Base-by-base conservation (phyloP, 116 monocot species). In the Zostera marina region DNA sequence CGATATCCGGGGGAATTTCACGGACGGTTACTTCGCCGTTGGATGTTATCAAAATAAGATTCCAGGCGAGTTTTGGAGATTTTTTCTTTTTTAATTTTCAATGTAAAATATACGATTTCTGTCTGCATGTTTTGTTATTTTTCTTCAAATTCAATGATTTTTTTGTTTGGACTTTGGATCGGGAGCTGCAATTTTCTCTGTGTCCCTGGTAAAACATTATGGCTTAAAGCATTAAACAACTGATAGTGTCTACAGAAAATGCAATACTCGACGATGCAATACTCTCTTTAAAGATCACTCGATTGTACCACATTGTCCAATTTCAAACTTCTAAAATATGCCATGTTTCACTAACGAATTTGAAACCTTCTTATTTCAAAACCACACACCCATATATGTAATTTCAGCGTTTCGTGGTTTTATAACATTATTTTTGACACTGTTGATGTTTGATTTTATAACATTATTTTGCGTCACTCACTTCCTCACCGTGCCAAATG, bases 11-110 rank as follows among this genome's bases (percentile, higher is more conserved):
- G 16, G 85, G 77, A 53, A 78, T 96, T 56, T 82, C 89, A 16
- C 72, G 96, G 20, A 85, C 72, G 19, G 80, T 96, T 16, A 96
- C 96, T 2, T 96, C 96, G 38, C 96, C 96, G 46, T 66, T 96
- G 42, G 96, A 96, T 24, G 96, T 96, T 44, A 96, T 96, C 72
- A 96, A 96, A 66, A 96, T 96, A 52, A 71, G 96, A 22, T 96
- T 96, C 61, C 96, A 96, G 96, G 96, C 82, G 16, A 19, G 46
- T 47, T 52, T 44, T 38, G 40, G 11, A 3, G 55, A 24, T 53
- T n/a, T 22, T 14, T 49, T 57, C 46, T 22, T 53, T 59, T 58
- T 24, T 7, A 24, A 14, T 23, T 25, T 54, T 15, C 26, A 5
- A 16, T 32, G 32, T 32, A 1, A 16, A 48, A 49, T 7, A 49